Percentiles rank a stretch among this genome's conserved stretches.
Conservation (phyloP, 2,329 filamentous ascomycete genomes). For the Botryosphaeria dothidea region DNA sequence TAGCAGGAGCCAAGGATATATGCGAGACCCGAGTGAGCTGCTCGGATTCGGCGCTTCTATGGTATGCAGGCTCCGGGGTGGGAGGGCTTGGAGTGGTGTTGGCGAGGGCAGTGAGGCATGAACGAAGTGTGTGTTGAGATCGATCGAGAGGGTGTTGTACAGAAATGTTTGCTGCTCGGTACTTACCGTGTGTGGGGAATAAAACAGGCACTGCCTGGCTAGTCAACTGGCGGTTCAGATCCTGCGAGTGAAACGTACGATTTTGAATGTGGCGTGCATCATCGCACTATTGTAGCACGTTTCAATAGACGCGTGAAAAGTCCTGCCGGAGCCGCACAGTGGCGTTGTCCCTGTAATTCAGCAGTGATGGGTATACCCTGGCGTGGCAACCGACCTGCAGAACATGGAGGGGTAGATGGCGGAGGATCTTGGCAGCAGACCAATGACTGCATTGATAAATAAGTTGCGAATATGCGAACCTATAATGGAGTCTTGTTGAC, state of each 20-base stretch:
- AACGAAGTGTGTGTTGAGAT: neutral
- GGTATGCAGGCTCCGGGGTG: too few species aligned
- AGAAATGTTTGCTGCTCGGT: neutral
- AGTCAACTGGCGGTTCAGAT: neutral
- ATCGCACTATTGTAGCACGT: neutral
- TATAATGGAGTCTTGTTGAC: too few species aligned
- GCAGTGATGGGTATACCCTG: neutral
- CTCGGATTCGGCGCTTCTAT: too few species aligned
- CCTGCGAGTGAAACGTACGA: neutral
- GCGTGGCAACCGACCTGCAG: neutral
- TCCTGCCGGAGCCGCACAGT: neutral
- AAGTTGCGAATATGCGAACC: too few species aligned
- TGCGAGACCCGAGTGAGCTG: too few species aligned
- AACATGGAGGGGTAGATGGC: neutral
- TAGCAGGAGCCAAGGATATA: too few species aligned
- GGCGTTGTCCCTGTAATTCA: neutral
- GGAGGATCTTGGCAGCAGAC: too few species aligned
- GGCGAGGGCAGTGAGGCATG: too few species aligned
- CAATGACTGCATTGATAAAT: too few species aligned
- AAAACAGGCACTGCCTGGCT: neutral
- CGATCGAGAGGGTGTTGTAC: neutral
- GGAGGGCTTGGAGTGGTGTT: too few species aligned
- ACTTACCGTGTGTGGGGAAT: neutral
- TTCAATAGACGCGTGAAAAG: neutral
- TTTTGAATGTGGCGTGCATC: neutral